These are phyloP conservation scores for Boletus pseudo-olivaceus DNA, from an alignment of 768 basidiomycete species.

Conservation along the genomic window DNA sequence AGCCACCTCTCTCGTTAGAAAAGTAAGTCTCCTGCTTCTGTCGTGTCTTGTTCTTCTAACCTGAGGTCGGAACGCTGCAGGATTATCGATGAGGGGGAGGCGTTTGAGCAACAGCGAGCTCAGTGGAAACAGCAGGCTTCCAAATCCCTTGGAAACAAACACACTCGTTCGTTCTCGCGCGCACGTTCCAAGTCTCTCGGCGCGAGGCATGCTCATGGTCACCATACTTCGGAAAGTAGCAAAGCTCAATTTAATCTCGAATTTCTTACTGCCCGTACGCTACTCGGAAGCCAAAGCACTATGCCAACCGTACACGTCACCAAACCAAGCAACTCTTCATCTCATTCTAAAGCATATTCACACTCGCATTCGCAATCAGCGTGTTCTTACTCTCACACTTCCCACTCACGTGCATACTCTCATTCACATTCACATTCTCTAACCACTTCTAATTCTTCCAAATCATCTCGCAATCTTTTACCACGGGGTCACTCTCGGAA, in stretches of 20 bases:
- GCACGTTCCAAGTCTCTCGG: constrained; percentile 40
- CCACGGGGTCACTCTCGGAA: constrained; percentile 32
- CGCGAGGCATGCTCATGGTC: constrained; percentile 18
- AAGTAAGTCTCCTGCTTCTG: constrained; percentile 31
- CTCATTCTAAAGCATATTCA: constrained; percentile 29
- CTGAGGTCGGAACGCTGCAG: constrained; percentile 32
- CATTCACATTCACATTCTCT: constrained; percentile 40
- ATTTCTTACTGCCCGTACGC: constrained; percentile 61
- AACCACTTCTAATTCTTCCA: constrained; percentile 31
- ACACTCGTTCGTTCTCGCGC: constrained; percentile 58
- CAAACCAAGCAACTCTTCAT: constrained; percentile 13
- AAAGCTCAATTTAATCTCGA: constrained; percentile 37
- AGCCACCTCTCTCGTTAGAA: constrained; percentile 55
- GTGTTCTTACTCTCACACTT: constrained; percentile 18
- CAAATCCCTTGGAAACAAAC: constrained; percentile 62
- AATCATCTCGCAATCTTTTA: constrained; percentile 23
- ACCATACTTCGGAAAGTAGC: constrained; percentile 21
- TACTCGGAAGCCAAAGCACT: constrained; percentile 60
- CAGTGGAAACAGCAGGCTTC: constrained; percentile 65
- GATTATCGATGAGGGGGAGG: constrained; percentile 62
- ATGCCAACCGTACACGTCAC: constrained; percentile 39
- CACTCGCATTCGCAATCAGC: constrained; percentile 26
- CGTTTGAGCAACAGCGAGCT: constrained; percentile 59
- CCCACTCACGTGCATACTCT: constrained; percentile 27
- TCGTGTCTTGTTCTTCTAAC: not conserved